A percentile compares a stretch with the other conserved stretches of the same genome.
Conservation (phyloP, 1,284 basidiomycete species). For the Coniophora puteana region DNA sequence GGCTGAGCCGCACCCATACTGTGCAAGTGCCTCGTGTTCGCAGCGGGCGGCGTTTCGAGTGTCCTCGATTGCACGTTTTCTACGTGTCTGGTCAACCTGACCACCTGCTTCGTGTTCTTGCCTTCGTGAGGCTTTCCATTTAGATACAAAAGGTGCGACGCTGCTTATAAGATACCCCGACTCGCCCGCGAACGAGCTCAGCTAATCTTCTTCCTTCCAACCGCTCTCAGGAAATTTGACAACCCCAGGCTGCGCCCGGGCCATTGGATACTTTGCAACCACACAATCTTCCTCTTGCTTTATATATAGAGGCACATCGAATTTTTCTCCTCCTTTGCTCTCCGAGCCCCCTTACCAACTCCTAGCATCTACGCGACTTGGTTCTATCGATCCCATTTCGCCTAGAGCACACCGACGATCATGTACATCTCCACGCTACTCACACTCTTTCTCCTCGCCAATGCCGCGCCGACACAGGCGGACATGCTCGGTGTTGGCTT, state of each 20-base stretch:
- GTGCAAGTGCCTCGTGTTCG: conserved; percentile 21
- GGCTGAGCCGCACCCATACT: conserved; percentile 4
- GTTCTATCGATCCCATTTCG: conserved; percentile 3
- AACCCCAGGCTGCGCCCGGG: conserved; percentile 15
- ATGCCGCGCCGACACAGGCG: conserved; percentile 32
- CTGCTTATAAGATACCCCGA: background rate
- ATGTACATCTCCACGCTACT: conserved; percentile 14
- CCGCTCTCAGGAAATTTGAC: conserved; percentile 7
- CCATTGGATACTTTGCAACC: conserved; percentile 14
- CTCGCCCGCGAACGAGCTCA: background rate
- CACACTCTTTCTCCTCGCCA: conserved; percentile 32
- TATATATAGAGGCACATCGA: background rate
- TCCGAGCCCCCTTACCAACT: background rate
- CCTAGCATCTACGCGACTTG: conserved; percentile 1
- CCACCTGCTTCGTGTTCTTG: too few species aligned
- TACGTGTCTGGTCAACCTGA: too few species aligned
- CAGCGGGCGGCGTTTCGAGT: conserved; percentile 1
- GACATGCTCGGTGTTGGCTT: conserved; percentile 37
- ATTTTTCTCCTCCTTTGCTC: background rate
- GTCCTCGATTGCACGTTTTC: too few species aligned
- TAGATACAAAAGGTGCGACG: background rate
- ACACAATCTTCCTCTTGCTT: conserved; percentile 17
- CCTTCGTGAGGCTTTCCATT: too few species aligned
- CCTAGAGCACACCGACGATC: conserved; percentile 8
- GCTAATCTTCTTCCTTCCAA: conserved; percentile 12